Conservation (phyloP, 306 rosid genomes). For the Trifolium pratense region DNA sequence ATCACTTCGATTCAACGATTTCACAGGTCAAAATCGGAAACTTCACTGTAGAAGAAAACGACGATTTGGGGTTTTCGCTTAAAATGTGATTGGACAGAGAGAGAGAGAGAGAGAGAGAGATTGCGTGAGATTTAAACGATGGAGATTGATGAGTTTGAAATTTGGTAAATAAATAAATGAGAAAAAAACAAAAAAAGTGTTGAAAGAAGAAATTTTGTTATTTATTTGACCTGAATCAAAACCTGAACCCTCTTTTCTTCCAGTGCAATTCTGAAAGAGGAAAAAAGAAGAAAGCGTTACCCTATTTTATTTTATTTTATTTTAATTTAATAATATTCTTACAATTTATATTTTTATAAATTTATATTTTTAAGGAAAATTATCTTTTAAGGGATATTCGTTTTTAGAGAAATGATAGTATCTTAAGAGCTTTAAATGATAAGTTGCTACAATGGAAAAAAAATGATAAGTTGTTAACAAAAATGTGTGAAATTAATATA, state of each 20-base stretch:
- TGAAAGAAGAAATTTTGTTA: neutral
- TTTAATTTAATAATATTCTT: no score
- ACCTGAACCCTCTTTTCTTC: neutral
- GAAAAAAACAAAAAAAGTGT: neutral
- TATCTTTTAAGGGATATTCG: no score
- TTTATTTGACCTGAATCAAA: neutral
- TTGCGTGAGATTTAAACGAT: conserved; percentile 36
- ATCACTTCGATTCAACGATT: conserved; percentile 41
- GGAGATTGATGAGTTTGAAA: conserved; percentile 47
- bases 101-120: conserved; percentile 1
- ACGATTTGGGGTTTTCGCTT: conserved; percentile 36
- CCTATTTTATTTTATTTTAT: neutral
- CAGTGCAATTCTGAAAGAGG: neutral
- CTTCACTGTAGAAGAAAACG: neutral
- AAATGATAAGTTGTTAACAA: no score
- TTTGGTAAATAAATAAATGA: neutral
- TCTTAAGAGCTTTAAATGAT: no score
- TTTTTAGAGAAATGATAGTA: no score
- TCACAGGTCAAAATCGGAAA: conserved; percentile 39
- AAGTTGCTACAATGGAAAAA: no score
- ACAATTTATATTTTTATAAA: no score
- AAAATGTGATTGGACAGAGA: conserved; percentile 35
- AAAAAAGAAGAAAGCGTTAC: neutral
- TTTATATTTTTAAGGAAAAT: no score
- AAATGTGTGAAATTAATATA: no score